Evolutionary conservation across 2,329 filamentous ascomycete genomes (phyloP), one percentile per base, ranked within the genome.

Genomic region (Gnomoniopsis smithogilvyi): DNA sequence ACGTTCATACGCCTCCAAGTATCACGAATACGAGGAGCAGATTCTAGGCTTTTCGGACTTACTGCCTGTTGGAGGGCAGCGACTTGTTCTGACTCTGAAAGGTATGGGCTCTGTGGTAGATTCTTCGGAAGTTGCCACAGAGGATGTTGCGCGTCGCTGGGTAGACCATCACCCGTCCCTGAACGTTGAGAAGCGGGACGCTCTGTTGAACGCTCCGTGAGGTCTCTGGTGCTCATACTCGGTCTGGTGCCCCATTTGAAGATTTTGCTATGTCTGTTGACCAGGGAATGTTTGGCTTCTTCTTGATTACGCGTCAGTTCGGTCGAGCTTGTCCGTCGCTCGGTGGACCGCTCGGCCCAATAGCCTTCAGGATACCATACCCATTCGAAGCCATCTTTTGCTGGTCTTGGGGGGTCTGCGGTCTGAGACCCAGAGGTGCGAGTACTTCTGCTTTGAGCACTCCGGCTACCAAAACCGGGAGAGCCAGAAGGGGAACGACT

Each of bases 301-400:
- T 45, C n/a, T 34, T 22, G 53, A 34, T 7, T n/a, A 10, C n/a
- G 49, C 14, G n/a, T 33, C 17, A 14, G 49, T 15, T 45, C 36
- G 3, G 53, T 51, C 48, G 53, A 56, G 38, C 53, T 59, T 6
- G 12, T 21, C 26, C 26, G 56, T 6, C 33, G 34, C 19, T 30
- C 30, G 22, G 38, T n/a, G n/a, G 30, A 57, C 6, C 83, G 75
- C 69, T 86, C 83, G n/a, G 83, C 83, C 83, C 82, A 86, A 67
- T 84, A 86, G 6, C 83, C 83, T 54, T 78, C 80, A 1, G 83
- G 83, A 67, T 83, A 85, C 83, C 83, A 86, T 24, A 86, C 83
- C 83, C 82, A 86, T 72, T 86, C 83, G 65, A 71, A 76, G 45
- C 83, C 82, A 48, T 79, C 75, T 51, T 71, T 79, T 55, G 83